Base-by-base conservation (phyloP, 768 basidiomycete species). In the Tylopilus rubrobrunneus region DNA sequence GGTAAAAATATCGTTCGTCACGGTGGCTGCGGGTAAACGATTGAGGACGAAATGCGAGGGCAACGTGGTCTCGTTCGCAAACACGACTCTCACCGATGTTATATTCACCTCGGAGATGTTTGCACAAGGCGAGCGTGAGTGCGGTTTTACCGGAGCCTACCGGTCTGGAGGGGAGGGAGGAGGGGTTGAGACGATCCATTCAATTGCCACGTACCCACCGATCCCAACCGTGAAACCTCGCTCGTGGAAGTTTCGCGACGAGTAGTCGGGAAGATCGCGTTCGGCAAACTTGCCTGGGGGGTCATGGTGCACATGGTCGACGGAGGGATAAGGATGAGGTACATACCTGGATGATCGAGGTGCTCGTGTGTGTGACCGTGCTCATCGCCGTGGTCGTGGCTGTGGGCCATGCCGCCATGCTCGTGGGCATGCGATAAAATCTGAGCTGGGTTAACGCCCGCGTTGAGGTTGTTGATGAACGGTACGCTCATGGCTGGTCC, bases 1-100 rank as follows among this genome's bases (percentile, higher is more conserved):
- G 34, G 96, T 99, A 73, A 99, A 99, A 68, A 99, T 99, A 71
- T 99, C 96, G 72, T 99, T 99, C n/a, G 96, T 99, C 14, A 96
- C 92, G 2, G 92, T 93, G 33, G 92, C 95, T 93, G 31, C 10
- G 48, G 56, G 41, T 49, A 56, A 51, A 63, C 11, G 19, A 45
- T 45, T 62, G 23, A 57, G 51, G 21, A 50, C 56, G 34, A 53
- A 45, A 44, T 17, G 45, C 27, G 37, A 7, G 51, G 33, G 36
- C 51, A 43, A 42, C 37, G 46, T 46, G 39, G 43, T 37, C 9
- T 7, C 7, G 36, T 39, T 43, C 55, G 42, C 40, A 45, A 45
- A 52, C 43, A 31, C 29, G 9, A 37, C 33, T 53, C 81, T 55
- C 55, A 92, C 95, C 96, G 45, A 99, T 92, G 68, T 99, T 99